A percentile compares a stretch with the other conserved stretches of the same genome.
Evolutionary conservation across 495 filamentous ascomycete genomes (phyloP).

Genomic region (Aspergillus baeticus): DNA sequence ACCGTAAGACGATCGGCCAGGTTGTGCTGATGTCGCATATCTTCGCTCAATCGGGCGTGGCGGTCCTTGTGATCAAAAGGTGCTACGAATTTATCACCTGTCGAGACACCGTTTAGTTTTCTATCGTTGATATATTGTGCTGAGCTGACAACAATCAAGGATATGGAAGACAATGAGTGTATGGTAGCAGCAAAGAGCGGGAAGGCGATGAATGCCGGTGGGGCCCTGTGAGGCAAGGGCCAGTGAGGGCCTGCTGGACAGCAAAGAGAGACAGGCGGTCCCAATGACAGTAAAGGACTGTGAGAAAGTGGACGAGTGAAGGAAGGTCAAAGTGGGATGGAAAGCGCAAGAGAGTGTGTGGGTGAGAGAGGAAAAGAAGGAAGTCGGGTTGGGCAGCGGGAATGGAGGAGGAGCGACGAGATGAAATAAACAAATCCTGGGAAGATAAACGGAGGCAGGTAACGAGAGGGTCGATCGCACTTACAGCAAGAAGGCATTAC

Average conservation of each 20-base stretch:
- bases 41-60: slow-evolving; percentile 30
- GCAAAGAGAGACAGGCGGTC: slow-evolving; percentile 9
- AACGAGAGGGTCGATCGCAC: slow-evolving; percentile 28
- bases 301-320: slow-evolving; percentile 22
- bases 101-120: slow-evolving; percentile 19
- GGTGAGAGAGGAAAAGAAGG: slow-evolving; percentile 14
- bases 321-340: slow-evolving; percentile 17
- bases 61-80: slow-evolving; percentile 25
- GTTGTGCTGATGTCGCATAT: slow-evolving; percentile 43
- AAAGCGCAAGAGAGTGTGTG: slow-evolving; percentile 9
- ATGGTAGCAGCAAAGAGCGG: neutral
- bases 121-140: neutral
- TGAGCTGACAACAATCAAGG: neutral
- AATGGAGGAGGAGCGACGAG: slow-evolving; percentile 26
- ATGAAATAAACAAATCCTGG: slow-evolving; percentile 46
- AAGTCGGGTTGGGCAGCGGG: slow-evolving; percentile 25
- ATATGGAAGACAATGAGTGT: neutral
- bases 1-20: slow-evolving; percentile 44
- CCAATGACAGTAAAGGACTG: slow-evolving; percentile 9
- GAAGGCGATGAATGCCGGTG: neutral
- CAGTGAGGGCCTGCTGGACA: slow-evolving; percentile 3
- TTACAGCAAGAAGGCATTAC: slow-evolving; percentile 44
- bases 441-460: slow-evolving; percentile 34
- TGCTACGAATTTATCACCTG: slow-evolving; percentile 32
- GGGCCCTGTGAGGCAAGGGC: neutral